A percentile compares a stretch with the other conserved stretches of the same genome.
Conservation (phyloP, 225 moss, liverwort and hornwort species). For the Pseudoscleropodium purum region DNA sequence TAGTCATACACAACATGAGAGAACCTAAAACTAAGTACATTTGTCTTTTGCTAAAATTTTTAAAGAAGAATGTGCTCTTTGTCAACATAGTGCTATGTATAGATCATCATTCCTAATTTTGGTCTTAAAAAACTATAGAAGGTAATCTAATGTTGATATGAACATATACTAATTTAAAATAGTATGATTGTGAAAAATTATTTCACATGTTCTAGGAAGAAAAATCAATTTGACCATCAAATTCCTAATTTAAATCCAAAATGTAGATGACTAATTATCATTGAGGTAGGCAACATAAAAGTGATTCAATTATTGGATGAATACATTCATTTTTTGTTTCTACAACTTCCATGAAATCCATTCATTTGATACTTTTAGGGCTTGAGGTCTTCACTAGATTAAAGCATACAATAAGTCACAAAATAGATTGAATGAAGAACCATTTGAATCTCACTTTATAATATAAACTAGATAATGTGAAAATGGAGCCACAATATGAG, state of each 20-base stretch:
- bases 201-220: no score
- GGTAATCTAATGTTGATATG: neutral
- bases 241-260: no score
- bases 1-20: neutral
- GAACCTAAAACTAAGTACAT: accelerated
- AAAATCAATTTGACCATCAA: no score
- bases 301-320: no score
- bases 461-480: neutral
- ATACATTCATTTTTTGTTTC: no score
- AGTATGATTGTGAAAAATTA: no score
- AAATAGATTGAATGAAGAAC: neutral
- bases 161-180: neutral
- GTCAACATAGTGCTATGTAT: neutral
- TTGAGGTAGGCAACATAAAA: no score
- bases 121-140: neutral
- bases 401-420: neutral
- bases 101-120: neutral
- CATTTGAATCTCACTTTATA: neutral
- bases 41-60: neutral
- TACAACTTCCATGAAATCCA: no score
- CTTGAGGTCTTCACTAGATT: neutral
- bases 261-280: no score
- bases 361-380: neutral
- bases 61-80: neutral
- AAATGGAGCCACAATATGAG: neutral